phyloP scores from a whole-genome alignment of 2,329 filamentous ascomycete species.

The Fusarium redolens region DNA sequence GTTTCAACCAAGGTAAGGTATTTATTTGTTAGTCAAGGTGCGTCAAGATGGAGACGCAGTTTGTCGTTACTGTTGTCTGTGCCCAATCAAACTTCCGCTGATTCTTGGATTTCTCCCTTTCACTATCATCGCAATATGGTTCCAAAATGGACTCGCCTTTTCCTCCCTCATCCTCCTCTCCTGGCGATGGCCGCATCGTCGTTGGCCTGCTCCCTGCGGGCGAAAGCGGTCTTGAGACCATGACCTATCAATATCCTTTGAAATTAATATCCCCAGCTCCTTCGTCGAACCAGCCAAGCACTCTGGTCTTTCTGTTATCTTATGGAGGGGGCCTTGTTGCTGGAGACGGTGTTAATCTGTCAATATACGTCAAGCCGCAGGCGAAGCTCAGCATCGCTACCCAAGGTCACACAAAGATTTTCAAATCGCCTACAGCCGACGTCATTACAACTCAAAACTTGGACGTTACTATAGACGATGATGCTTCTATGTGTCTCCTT shows the following conservation, averaged over 20 bases:
- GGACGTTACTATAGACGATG: conserved; percentile 60
- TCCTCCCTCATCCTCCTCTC: conserved; percentile 75
- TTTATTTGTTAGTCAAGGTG: conserved; percentile 21
- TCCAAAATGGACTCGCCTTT: conserved; percentile 75
- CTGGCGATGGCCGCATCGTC: conserved; percentile 83
- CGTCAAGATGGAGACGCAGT: conserved; percentile 26
- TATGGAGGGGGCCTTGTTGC: conserved; percentile 95
- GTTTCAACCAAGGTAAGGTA: conserved; percentile 11
- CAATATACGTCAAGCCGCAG: conserved; percentile 70
- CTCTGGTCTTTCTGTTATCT: conserved; percentile 89
- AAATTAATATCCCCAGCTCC: conserved; percentile 89
- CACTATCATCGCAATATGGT: conserved; percentile 34
- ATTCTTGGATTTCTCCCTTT: background rate
- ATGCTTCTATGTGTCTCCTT: conserved; percentile 72
- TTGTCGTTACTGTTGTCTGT: conserved; percentile 6
- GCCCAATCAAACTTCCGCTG: background rate
- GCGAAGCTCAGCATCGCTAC: conserved; percentile 76
- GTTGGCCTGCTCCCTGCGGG: conserved; percentile 77
- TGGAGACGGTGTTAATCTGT: conserved; percentile 83
- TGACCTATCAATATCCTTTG: conserved; percentile 92
- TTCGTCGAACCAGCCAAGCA: conserved; percentile 70
- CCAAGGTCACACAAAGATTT: conserved; percentile 93
- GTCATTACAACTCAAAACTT: conserved; percentile 69
- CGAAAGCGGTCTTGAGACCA: conserved; percentile 75
- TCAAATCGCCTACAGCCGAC: conserved; percentile 75